Evolutionary conservation across 2,329 filamentous ascomycete species (phyloP).

Genomic region (Neodidymelliopsis sp.): DNA sequence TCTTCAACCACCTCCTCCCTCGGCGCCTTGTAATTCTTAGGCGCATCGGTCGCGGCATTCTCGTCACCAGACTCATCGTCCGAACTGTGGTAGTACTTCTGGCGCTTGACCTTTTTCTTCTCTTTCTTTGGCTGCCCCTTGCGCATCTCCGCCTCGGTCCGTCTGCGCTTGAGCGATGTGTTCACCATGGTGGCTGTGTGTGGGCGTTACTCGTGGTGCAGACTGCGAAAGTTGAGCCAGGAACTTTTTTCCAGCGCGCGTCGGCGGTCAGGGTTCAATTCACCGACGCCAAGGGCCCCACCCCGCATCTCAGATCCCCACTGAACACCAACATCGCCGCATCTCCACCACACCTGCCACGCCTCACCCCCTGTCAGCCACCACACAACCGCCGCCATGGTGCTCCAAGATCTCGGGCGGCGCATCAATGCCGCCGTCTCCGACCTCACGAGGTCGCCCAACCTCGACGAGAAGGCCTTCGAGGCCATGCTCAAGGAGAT

Average conservation of each 20-base stretch:
- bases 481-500: slow-evolving; percentile 99
- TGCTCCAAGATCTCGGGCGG: slow-evolving; percentile 97
- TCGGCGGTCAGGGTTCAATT: slow-evolving; percentile 32
- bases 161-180: slow-evolving; percentile 61
- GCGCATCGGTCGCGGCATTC: slow-evolving; percentile 41
- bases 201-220: slow-evolving; percentile 5
- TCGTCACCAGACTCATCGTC: slow-evolving; percentile 66
- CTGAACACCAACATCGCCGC: slow-evolving; percentile 29
- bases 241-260: slow-evolving; percentile 21
- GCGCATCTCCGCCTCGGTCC: slow-evolving; percentile 66
- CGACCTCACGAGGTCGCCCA: slow-evolving; percentile 89
- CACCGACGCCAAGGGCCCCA: slow-evolving; percentile 40
- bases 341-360: slow-evolving; percentile 5
- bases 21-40: slow-evolving; percentile 57
- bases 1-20: slow-evolving; percentile 54
- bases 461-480: slow-evolving; percentile 98
- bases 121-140: slow-evolving; percentile 61
- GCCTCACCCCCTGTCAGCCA: neutral
- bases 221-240: slow-evolving; percentile 8
- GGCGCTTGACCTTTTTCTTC: slow-evolving; percentile 68
- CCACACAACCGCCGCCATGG: slow-evolving; percentile 66
- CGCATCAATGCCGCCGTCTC: slow-evolving; percentile 97
- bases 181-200: slow-evolving; percentile 45
- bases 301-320: slow-evolving; percentile 29
- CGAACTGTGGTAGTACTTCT: slow-evolving; percentile 69